Percentiles rank a stretch among this genome's conserved stretches.
These are phyloP conservation scores for Rhododendron mucronatum DNA, from an alignment of 148 eudicot species.

Conservation along the genomic window DNA sequence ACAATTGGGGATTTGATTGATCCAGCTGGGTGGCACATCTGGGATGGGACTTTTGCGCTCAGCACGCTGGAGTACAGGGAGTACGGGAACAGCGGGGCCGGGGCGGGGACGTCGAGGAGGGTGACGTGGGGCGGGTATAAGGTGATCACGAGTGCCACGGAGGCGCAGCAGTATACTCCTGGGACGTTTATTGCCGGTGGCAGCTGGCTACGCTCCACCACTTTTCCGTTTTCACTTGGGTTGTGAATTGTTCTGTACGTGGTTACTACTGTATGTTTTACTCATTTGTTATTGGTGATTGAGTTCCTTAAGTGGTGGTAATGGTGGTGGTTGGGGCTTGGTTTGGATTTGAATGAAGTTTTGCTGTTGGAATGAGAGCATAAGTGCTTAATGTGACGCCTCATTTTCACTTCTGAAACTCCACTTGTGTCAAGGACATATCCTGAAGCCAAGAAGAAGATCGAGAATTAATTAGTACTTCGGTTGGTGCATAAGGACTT, in stretches of 20 bases:
- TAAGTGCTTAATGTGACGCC: too few species aligned
- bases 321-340: neutral
- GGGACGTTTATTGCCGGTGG: constrained; percentile 43
- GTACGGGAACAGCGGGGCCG: constrained; percentile 42
- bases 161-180: constrained; percentile 35
- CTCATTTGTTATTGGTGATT: neutral
- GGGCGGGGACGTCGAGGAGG: constrained; percentile 35
- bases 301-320: neutral
- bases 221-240: constrained; percentile 48
- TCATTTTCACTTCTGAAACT: too few species aligned
- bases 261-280: neutral
- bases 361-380: neutral
- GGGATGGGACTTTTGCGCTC: constrained; percentile 40
- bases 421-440: too few species aligned
- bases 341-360: neutral
- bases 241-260: constrained; percentile 6
- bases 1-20: constrained; percentile 28
- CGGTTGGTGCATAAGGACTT: too few species aligned
- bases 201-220: constrained; percentile 37
- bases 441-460: too few species aligned
- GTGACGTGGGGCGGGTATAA: constrained; percentile 43
- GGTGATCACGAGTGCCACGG: constrained; percentile 41
- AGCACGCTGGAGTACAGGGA: constrained; percentile 40
- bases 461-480: too few species aligned
- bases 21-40: constrained; percentile 44